Evolutionary conservation across 257 asterid species (phyloP).

Genomic region (Capsicum baccatum): DNA sequence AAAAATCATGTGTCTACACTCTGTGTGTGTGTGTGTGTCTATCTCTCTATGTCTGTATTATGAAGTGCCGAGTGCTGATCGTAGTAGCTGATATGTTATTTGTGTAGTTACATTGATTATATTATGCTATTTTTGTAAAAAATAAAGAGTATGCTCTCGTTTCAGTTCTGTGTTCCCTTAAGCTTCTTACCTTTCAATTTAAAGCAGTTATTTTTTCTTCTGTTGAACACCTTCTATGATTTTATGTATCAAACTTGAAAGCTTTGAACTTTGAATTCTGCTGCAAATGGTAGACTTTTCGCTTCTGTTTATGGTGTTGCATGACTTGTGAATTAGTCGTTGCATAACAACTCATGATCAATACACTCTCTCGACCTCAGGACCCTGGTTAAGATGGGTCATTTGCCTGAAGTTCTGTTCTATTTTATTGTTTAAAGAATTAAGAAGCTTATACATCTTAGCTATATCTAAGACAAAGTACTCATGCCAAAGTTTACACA

Average conservation of each 20-base stretch:
- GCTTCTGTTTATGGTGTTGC: neutral
- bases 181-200: neutral
- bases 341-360: neutral
- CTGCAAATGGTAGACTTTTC: neutral
- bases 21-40: no score
- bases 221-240: neutral
- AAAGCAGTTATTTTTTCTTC: neutral
- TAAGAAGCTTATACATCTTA: neutral
- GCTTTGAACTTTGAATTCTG: neutral
- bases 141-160: neutral
- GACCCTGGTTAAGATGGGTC: neutral
- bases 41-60: no score
- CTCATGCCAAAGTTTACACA: neutral
- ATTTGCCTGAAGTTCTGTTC: neutral
- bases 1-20: no score
- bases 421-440: neutral
- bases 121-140: neutral
- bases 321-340: neutral
- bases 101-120: neutral
- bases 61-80: neutral
- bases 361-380: neutral
- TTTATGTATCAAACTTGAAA: neutral
- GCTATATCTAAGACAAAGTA: neutral
- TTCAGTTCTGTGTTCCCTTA: neutral
- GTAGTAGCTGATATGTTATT: neutral